Percentiles rank a stretch among this genome's conserved stretches.
Conservation (phyloP, 257 asterid genomes). For the Eucommia ulmoides region DNA sequence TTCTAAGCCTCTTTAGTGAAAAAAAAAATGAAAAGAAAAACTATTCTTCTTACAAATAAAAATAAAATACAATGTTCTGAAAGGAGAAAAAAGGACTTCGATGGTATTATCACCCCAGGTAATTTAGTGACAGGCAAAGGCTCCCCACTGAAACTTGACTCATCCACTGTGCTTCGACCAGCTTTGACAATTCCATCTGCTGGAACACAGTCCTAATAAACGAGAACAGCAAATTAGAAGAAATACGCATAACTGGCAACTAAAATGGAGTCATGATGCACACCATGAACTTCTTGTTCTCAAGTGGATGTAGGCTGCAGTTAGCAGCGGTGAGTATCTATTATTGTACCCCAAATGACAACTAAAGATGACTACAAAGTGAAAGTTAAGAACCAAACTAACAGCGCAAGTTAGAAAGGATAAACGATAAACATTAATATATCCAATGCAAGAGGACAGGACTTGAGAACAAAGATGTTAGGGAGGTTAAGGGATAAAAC, state of each 20-base stretch:
- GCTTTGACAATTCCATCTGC: slow-evolving; percentile 89
- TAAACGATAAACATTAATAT: too few species aligned
- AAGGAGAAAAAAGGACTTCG: too few species aligned
- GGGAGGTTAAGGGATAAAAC: slow-evolving; percentile 5
- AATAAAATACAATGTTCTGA: too few species aligned
- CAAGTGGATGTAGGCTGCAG: neutral
- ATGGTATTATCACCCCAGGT: slow-evolving; percentile 76
- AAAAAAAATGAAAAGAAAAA: too few species aligned
- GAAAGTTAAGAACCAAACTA: neutral
- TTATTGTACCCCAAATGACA: slow-evolving; percentile 1
- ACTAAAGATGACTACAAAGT: neutral
- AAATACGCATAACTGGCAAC: too few species aligned
- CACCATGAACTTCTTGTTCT: too few species aligned
- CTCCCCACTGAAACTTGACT: slow-evolving; percentile 97
- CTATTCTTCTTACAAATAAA: too few species aligned
- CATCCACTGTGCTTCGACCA: slow-evolving; percentile 97
- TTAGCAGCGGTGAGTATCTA: slow-evolving; percentile 3
- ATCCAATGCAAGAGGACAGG: slow-evolving; percentile 5
- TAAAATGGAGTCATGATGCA: too few species aligned
- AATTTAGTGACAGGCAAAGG: slow-evolving; percentile 89
- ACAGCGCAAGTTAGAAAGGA: neutral
- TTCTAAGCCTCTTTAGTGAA: neutral
- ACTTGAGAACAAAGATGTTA: slow-evolving; percentile 11
- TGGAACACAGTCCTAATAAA: slow-evolving; percentile 83
- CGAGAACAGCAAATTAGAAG: too few species aligned